Evolutionary conservation across 345 rosid species (phyloP).

Genomic region (Cardamine resedifolia): DNA sequence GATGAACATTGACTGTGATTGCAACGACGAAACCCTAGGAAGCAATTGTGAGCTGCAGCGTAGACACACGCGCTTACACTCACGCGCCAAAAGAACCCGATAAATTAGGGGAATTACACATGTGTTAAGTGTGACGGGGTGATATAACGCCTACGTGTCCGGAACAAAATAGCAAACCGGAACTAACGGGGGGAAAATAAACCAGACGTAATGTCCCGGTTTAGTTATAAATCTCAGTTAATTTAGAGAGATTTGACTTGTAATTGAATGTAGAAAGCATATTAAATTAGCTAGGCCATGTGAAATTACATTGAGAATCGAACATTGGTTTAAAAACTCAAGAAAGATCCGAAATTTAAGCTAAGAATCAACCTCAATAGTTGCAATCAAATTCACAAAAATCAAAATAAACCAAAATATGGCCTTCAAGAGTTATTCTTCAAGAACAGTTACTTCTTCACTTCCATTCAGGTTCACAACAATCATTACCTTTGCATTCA

Average conservation of each 20-base stretch:
- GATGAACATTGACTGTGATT: constrained; percentile 21
- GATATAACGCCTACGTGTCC: constrained; percentile 18
- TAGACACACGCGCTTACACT: constrained; percentile 11
- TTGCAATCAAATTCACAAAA: constrained; percentile 2
- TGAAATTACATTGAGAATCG: constrained; percentile 28
- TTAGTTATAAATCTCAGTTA: neutral
- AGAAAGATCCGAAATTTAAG: constrained; percentile 37
- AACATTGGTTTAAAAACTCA: neutral
- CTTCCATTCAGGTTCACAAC: constrained; percentile 39
- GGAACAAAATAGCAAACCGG: too few relatives aligned
- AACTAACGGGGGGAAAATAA: neutral
- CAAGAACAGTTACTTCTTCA: constrained; percentile 37
- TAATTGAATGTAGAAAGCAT: neutral
- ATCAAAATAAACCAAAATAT: constrained; percentile 18
- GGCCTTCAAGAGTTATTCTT: constrained; percentile 45
- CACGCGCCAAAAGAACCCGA: constrained; percentile 32
- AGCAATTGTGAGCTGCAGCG: constrained; percentile 28
- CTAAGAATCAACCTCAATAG: constrained; percentile 17
- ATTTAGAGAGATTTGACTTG: constrained; percentile 15
- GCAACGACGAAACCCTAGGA: constrained; percentile 39
- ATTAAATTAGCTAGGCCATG: constrained; percentile 22
- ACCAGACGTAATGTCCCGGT: constrained; percentile 7
- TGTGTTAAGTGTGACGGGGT: constrained; percentile 17
- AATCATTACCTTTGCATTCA: constrained; percentile 36
- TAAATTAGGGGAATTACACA: constrained; percentile 26